A percentile compares a stretch with the other conserved stretches of the same genome.
Conservation (phyloP, 1,284 basidiomycete species). For the Sanghuangporus weigelae region DNA sequence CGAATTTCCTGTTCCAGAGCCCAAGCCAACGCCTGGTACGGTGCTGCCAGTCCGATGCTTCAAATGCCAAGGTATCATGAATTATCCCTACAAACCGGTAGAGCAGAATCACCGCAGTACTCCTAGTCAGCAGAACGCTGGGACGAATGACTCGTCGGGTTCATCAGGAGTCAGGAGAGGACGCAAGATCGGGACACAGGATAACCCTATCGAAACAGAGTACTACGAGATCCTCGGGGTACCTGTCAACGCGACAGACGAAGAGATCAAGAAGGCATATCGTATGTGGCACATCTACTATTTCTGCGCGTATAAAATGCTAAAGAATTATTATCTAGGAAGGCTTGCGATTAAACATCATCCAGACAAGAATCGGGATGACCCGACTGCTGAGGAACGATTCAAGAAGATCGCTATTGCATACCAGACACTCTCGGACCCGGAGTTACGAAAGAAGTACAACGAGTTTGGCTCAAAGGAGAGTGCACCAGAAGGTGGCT, state of each 20-base stretch:
- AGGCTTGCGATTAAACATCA: slow-evolving; percentile 92
- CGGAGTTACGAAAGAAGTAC: slow-evolving; percentile 81
- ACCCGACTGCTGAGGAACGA: slow-evolving; percentile 85
- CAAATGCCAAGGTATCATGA: slow-evolving; percentile 52
- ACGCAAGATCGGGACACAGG: slow-evolving; percentile 81
- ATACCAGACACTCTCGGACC: slow-evolving; percentile 87
- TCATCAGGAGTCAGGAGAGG: slow-evolving; percentile 33
- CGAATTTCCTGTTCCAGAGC: slow-evolving; percentile 72
- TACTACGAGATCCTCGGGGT: slow-evolving; percentile 87
- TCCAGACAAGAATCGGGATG: slow-evolving; percentile 90
- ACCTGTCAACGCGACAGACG: slow-evolving; percentile 66
- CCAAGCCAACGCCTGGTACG: slow-evolving; percentile 58
- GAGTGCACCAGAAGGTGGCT: slow-evolving; percentile 72
- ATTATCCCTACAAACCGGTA: slow-evolving; percentile 58
- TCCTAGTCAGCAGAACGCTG: slow-evolving; percentile 24
- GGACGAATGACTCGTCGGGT: slow-evolving; percentile 17
- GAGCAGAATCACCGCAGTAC: slow-evolving; percentile 33
- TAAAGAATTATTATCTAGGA: slow-evolving; percentile 36
- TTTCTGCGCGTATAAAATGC: not conserved
- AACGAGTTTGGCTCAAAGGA: slow-evolving; percentile 88
- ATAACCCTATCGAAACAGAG: slow-evolving; percentile 81
- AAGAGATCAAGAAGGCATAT: slow-evolving; percentile 96
- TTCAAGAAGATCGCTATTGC: slow-evolving; percentile 89
- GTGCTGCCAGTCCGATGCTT: slow-evolving; percentile 69
- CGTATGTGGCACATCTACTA: slow-evolving; percentile 39